Evolutionary conservation across 306 rosid species (phyloP), one percentile per base, ranked within the genome.

Genomic region (Pterocarpus santalinus): DNA sequence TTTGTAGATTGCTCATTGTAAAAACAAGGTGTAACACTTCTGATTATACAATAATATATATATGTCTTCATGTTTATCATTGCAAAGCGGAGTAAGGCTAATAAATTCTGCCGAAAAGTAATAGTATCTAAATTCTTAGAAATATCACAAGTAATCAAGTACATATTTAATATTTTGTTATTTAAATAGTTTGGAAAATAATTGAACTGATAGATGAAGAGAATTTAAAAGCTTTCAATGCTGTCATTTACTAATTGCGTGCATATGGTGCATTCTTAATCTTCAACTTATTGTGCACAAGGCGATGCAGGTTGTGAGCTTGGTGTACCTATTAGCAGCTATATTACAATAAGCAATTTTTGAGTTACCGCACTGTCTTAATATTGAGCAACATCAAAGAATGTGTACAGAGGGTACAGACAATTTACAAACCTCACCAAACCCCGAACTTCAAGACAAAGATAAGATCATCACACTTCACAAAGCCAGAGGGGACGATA

Each of bases 371-470:
- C 5, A 38, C 5, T 38, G 4, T 38, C 5, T 47, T 47, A n/a
- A 12, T 35, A 77, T 28, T 10, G 33, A 58, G 46, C 66, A 72
- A 51, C 12, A 14, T 65, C 30, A 57, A 53, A 33, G 35, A 72
- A 12, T n/a, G 30, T 78, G 47, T n/a, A 67, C 16, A 51, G 2
- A 34, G 66, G 34, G 35, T 46, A 28, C 38, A 57, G 53, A 63
- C 65, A 73, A 46, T 35, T 5, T 81, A 47, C 71, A 69, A 47
- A 72, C 63, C 38, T 32, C 47, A 47, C 51, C 80, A 72, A 65
- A 78, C 39, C 78, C 22, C 12, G 8, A 2, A 76, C 55, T 55
- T 85, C 32, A 30, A 65, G 85, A 70, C 82, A 80, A 84, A 70
- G 47, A 65, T 41, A 69, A 41, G 68, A 75, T 68, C 2, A 30